Conservation (phyloP, 805 yeast species). For the Saccharomycopsis sp. region DNA sequence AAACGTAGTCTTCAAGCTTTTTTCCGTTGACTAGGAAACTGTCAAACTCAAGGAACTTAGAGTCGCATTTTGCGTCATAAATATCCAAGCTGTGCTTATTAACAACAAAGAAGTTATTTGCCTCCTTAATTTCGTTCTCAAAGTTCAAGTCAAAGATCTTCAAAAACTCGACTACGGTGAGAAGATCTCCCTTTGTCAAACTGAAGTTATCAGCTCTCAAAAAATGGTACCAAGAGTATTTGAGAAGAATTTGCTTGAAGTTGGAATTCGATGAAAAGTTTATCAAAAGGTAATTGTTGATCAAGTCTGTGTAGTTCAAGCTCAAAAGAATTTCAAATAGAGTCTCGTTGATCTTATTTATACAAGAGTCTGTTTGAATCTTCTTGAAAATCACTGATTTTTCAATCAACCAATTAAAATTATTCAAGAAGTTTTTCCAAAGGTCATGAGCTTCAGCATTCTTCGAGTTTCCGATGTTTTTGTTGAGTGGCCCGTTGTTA, state of each 20-base stretch:
- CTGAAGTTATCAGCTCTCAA: constrained; percentile 14
- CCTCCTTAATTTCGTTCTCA: constrained; percentile 12
- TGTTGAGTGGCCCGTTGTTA: not conserved
- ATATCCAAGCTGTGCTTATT: constrained; percentile 10
- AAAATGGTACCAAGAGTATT: constrained; percentile 19
- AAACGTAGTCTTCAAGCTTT: constrained; percentile 1
- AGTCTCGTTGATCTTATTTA: constrained; percentile 16
- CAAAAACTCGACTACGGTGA: constrained; percentile 11
- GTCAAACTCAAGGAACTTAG: constrained; percentile 16
- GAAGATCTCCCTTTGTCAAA: constrained; percentile 15
- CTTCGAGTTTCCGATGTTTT: not conserved
- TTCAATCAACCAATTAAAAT: constrained; percentile 20
- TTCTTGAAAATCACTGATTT: constrained; percentile 17
- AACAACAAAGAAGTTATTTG: constrained; percentile 14
- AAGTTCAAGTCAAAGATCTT: constrained; percentile 15
- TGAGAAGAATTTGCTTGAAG: constrained; percentile 14
- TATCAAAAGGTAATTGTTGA: constrained; percentile 12
- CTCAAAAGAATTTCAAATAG: constrained; percentile 18
- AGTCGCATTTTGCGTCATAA: constrained; percentile 6
- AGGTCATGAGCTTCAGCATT: not conserved
- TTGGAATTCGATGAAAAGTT: constrained; percentile 15
- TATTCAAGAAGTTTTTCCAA: constrained; percentile 19
- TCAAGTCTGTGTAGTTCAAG: constrained; percentile 11
- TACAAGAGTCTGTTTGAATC: constrained; percentile 12
- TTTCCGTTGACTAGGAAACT: constrained; percentile 11